phyloP scores from a whole-genome alignment of 2,329 filamentous ascomycete species.

The Diaporthe citrichinensis region DNA sequence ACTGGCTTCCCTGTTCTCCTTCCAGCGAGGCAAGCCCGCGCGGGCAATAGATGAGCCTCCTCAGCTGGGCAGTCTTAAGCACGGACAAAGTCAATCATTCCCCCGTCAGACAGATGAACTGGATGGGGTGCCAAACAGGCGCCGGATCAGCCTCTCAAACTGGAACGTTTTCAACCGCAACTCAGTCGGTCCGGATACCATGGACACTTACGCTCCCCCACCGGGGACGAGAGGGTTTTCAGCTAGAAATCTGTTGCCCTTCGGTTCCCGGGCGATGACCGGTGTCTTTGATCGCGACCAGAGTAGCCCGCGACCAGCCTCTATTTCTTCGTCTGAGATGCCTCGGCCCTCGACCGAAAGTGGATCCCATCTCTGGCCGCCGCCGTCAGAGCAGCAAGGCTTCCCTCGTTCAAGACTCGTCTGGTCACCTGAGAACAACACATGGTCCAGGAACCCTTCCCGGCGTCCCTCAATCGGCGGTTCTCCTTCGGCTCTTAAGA shows the following conservation, averaged over 20 bases:
- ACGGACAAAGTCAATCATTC: constrained; percentile 83
- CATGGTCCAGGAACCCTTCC: constrained; percentile 78
- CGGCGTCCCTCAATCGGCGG: constrained; percentile 86
- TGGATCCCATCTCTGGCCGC: constrained; percentile 77
- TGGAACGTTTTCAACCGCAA: constrained; percentile 72
- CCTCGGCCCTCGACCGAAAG: constrained; percentile 85
- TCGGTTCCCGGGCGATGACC: constrained; percentile 65
- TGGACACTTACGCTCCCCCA: constrained; percentile 51
- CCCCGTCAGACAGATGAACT: constrained; percentile 72
- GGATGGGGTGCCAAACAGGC: constrained; percentile 66
- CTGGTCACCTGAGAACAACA: constrained; percentile 57
- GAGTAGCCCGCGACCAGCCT: constrained; percentile 75
- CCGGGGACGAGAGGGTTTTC: constrained; percentile 56
- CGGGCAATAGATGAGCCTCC: constrained; percentile 75
- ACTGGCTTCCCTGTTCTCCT: constrained; percentile 68
- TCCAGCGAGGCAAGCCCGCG: constrained; percentile 71
- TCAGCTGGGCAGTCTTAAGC: constrained; percentile 77
- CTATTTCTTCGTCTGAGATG: constrained; percentile 78
- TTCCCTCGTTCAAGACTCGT: constrained; percentile 47
- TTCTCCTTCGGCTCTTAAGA: constrained; percentile 74
- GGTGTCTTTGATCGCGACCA: constrained; percentile 67
- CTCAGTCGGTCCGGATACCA: constrained; percentile 62
- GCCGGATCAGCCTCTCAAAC: constrained; percentile 70
- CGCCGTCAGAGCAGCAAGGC: constrained; percentile 61
- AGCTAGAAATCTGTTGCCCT: constrained; percentile 60